phyloP scores from a whole-genome alignment of 23 red algal genomes.

The Gracilaria domingensis region DNA sequence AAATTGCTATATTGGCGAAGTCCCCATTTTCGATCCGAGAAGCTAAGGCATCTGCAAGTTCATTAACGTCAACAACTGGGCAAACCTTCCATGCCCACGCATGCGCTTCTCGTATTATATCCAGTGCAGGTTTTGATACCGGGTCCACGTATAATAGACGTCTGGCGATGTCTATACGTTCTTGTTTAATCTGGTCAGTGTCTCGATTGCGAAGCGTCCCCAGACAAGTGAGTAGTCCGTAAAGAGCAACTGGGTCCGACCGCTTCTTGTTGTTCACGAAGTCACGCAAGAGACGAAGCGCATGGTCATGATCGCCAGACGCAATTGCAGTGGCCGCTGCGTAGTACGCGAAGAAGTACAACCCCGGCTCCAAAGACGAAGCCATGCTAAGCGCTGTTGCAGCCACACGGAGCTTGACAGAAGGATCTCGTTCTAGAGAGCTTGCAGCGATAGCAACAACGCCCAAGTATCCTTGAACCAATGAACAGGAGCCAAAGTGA shows the following conservation, averaged over 20 bases:
- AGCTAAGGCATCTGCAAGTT: slow-evolving; percentile 54
- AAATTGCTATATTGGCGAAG: slow-evolving; percentile 51
- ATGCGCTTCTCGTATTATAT: slow-evolving; percentile 60
- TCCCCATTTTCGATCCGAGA: slow-evolving; percentile 66
- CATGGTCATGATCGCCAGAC: slow-evolving; percentile 42
- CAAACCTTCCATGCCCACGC: slow-evolving; percentile 61
- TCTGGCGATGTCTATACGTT: slow-evolving; percentile 62
- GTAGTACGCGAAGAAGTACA: slow-evolving; percentile 64
- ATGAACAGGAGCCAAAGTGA: slow-evolving; percentile 29
- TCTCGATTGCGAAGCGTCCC: slow-evolving; percentile 17
- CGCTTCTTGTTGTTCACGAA: slow-evolving; percentile 52
- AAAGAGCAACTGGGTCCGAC: slow-evolving; percentile 62
- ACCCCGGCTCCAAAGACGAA: slow-evolving; percentile 44
- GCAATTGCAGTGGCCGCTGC: slow-evolving; percentile 62
- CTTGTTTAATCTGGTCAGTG: slow-evolving; percentile 26
- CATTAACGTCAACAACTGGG: slow-evolving; percentile 36
- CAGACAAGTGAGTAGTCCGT: slow-evolving; percentile 47
- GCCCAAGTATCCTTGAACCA: slow-evolving; percentile 69
- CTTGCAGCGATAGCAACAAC: slow-evolving; percentile 44
- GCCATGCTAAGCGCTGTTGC: slow-evolving; percentile 33
- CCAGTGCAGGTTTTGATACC: slow-evolving; percentile 34
- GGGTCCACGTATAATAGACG: slow-evolving; percentile 58
- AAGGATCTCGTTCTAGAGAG: slow-evolving; percentile 32
- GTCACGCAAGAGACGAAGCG: slow-evolving; percentile 41
- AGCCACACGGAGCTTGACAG: slow-evolving; percentile 36